Evolutionary conservation across 1,284 basidiomycete species (phyloP).

Genomic region (Volvariella surrecta): DNA sequence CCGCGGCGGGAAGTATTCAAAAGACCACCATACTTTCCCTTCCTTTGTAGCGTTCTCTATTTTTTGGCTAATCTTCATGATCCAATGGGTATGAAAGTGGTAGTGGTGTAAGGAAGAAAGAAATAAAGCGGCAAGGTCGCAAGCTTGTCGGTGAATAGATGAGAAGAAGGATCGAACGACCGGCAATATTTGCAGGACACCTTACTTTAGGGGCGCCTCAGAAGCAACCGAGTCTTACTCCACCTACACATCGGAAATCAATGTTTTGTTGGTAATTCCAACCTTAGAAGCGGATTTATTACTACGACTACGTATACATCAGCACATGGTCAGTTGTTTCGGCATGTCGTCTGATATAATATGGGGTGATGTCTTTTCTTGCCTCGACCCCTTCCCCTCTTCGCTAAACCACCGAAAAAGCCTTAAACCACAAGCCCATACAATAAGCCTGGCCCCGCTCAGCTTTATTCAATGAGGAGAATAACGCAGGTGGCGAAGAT

Average conservation of each 20-base stretch:
- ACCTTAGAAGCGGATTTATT: no score
- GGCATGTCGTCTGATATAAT: no score
- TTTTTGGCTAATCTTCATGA: conserved; percentile 90
- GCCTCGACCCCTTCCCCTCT: no score
- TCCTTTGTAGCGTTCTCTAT: conserved; percentile 78
- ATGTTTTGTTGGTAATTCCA: no score
- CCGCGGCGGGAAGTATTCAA: conserved; percentile 94
- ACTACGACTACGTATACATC: no score
- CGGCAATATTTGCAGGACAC: conserved; percentile 16
- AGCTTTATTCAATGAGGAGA: conserved; percentile 22
- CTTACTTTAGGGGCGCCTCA: conserved; percentile 13
- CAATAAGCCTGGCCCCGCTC: no score
- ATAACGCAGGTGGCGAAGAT: conserved; percentile 46
- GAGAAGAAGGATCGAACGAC: conserved; percentile 22
- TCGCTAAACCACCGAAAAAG: no score
- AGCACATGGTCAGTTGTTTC: no score
- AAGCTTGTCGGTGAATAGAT: conserved; percentile 13
- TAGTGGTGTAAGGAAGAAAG: conserved; percentile 7
- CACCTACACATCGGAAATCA: no score
- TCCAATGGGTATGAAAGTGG: conserved; percentile 9
- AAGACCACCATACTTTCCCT: conserved; percentile 88
- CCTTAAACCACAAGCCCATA: no score
- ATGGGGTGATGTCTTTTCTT: no score
- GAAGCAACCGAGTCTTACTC: no score
- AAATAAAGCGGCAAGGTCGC: conserved; percentile 9